phyloP scores from a whole-genome alignment of 1,139 yeast genomes.

The Kodamaea arcana region DNA sequence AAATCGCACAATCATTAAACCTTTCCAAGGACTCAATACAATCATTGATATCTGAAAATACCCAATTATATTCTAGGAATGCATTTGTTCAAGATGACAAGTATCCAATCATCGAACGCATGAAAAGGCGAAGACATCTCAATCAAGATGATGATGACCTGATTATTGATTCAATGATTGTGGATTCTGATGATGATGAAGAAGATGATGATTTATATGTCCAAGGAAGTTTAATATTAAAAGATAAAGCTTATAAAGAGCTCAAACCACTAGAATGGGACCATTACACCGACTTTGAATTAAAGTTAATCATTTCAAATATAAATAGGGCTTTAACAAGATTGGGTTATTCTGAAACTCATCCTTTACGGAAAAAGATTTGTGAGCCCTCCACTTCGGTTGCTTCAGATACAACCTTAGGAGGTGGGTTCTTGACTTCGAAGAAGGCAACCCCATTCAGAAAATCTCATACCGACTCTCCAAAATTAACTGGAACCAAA shows the following conservation, averaged over 20 bases:
- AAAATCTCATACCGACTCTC: slow-evolving; percentile 20
- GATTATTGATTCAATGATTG: slow-evolving; percentile 10
- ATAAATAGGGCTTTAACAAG: slow-evolving; percentile 40
- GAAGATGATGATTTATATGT: slow-evolving; percentile 6
- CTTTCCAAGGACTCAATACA: slow-evolving; percentile 7
- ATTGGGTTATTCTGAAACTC: slow-evolving; percentile 42
- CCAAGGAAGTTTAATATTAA: slow-evolving; percentile 21
- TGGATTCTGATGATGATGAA: slow-evolving; percentile 9
- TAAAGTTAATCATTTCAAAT: slow-evolving; percentile 30
- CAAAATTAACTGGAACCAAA: slow-evolving; percentile 11
- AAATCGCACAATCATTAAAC: slow-evolving; percentile 12
- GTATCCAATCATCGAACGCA: slow-evolving; percentile 23
- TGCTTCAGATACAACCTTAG: slow-evolving; percentile 9
- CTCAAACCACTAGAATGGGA: slow-evolving; percentile 39
- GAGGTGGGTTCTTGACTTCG: slow-evolving; percentile 20
- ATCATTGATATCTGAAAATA: slow-evolving; percentile 14
- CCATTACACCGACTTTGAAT: slow-evolving; percentile 30
- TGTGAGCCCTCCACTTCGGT: slow-evolving; percentile 13
- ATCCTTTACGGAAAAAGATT: slow-evolving; percentile 40
- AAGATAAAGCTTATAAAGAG: slow-evolving; percentile 43
- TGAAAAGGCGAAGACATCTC: slow-evolving; percentile 7
- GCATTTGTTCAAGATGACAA: slow-evolving; percentile 31
- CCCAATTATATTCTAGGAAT: slow-evolving; percentile 31
- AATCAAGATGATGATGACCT: slow-evolving; percentile 8
- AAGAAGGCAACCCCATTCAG: slow-evolving; percentile 14